These are phyloP conservation scores for Epichloe amarillans DNA, from an alignment of 2,329 filamentous ascomycete genomes.

Conservation along the genomic window DNA sequence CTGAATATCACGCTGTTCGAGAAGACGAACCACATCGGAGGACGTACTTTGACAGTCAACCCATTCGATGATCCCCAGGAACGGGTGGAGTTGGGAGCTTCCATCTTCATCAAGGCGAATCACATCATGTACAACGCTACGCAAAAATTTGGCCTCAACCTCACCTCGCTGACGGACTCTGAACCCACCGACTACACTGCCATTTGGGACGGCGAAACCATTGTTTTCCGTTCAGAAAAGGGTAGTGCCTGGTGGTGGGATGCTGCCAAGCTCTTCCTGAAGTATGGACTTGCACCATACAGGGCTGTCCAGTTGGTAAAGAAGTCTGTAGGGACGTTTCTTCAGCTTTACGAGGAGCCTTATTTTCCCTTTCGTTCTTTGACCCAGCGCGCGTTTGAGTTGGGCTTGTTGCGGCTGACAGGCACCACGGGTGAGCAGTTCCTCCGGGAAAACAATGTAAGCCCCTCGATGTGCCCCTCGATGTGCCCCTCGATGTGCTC, in stretches of 20 bases:
- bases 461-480: neutral
- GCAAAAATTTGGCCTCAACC: slow-evolving; percentile 53
- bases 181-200: slow-evolving; percentile 47
- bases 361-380: slow-evolving; percentile 76
- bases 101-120: slow-evolving; percentile 81
- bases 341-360: slow-evolving; percentile 67
- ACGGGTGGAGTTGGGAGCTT: slow-evolving; percentile 77
- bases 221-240: slow-evolving; percentile 54
- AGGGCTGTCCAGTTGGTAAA: slow-evolving; percentile 61
- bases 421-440: slow-evolving; percentile 61
- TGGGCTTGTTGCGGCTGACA: slow-evolving; percentile 54
- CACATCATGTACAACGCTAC: slow-evolving; percentile 66
- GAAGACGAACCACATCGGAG: slow-evolving; percentile 62
- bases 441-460: slow-evolving; percentile 46
- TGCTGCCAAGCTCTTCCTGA: slow-evolving; percentile 65
- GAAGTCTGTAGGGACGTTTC: slow-evolving; percentile 55
- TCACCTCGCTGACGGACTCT: slow-evolving; percentile 30
- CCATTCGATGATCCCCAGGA: slow-evolving; percentile 53
- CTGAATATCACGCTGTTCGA: slow-evolving; percentile 85
- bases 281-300: slow-evolving; percentile 70
- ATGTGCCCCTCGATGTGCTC: neutral
- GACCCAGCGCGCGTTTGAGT: slow-evolving; percentile 50
- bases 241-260: slow-evolving; percentile 64
- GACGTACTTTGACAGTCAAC: slow-evolving; percentile 74
- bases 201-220: slow-evolving; percentile 70